These are phyloP conservation scores for Chaetoceros tenuissimus DNA, from an alignment of 108 stramenopile species.

Conservation along the genomic window DNA sequence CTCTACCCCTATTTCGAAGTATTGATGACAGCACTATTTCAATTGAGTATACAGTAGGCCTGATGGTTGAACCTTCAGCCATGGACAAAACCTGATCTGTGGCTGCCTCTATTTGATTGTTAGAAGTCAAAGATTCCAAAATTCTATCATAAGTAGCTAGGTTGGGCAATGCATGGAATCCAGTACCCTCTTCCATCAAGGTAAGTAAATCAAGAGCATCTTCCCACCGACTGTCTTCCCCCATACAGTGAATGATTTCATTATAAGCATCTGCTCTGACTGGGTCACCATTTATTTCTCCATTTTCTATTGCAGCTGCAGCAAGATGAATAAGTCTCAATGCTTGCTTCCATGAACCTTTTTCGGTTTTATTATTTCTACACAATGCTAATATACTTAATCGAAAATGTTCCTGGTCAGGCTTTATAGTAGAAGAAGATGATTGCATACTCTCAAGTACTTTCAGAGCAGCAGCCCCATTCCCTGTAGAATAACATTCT, in stretches of 20 bases:
- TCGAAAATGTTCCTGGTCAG: neutral
- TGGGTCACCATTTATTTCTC: neutral
- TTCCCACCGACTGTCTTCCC: neutral
- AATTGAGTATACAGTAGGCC: slow-evolving; percentile 36
- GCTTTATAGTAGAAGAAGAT: neutral
- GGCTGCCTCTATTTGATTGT: neutral
- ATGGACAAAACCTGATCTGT: neutral
- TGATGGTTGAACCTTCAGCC: neutral
- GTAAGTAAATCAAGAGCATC: neutral
- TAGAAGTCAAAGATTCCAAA: neutral
- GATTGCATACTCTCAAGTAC: neutral
- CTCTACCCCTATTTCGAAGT: slow-evolving; percentile 20
- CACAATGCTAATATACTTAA: neutral
- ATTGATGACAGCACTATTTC: slow-evolving; percentile 46
- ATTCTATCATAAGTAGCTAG: neutral
- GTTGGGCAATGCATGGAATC: neutral
- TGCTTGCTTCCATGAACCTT: neutral
- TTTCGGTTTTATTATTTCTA: neutral
- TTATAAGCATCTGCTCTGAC: neutral
- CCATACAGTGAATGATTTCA: neutral
- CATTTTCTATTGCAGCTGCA: neutral
- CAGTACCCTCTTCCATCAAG: neutral
- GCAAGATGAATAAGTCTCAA: neutral
- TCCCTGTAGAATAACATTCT: neutral
- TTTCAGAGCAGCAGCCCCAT: neutral